Conservation (phyloP, 2,329 filamentous ascomycete genomes). For the Tetracladium maxilliforme region DNA sequence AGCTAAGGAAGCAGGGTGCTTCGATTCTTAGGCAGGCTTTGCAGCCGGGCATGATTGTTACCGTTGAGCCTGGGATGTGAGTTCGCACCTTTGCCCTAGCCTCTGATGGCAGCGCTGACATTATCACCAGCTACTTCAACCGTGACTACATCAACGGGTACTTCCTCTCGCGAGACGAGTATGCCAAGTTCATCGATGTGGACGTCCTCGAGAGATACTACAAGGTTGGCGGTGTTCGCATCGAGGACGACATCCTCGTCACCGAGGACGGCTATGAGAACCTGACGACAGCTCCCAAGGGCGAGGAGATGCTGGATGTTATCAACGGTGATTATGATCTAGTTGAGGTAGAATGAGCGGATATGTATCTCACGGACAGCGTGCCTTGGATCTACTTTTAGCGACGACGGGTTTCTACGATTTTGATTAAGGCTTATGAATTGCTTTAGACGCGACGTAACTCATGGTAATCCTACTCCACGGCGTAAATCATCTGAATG, state of each 20-base stretch:
- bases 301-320: slow-evolving; percentile 51
- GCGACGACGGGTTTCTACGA: too few relatives aligned
- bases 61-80: slow-evolving; percentile 62
- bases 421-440: too few relatives aligned
- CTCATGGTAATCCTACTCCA: too few relatives aligned
- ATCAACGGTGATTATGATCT: slow-evolving; percentile 26
- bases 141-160: slow-evolving; percentile 57
- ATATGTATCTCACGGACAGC: too few relatives aligned
- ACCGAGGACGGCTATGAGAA: slow-evolving; percentile 71
- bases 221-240: slow-evolving; percentile 73
- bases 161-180: slow-evolving; percentile 43
- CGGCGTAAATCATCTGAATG: too few relatives aligned
- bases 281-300: slow-evolving; percentile 67
- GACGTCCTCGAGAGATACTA: slow-evolving; percentile 55
- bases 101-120: slow-evolving; percentile 1
- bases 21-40: too few relatives aligned
- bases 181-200: slow-evolving; percentile 50
- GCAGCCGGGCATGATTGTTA: slow-evolving; percentile 53
- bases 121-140: slow-evolving; percentile 51
- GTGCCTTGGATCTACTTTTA: too few relatives aligned
- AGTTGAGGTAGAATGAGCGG: not conserved
- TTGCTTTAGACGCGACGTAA: too few relatives aligned
- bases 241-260: slow-evolving; percentile 82
- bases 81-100: slow-evolving; percentile 9
- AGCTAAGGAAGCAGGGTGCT: too few relatives aligned